Evolutionary conservation across 2,329 filamentous ascomycete genomes (phyloP).

Genomic region (Epichloe glyceriae): DNA sequence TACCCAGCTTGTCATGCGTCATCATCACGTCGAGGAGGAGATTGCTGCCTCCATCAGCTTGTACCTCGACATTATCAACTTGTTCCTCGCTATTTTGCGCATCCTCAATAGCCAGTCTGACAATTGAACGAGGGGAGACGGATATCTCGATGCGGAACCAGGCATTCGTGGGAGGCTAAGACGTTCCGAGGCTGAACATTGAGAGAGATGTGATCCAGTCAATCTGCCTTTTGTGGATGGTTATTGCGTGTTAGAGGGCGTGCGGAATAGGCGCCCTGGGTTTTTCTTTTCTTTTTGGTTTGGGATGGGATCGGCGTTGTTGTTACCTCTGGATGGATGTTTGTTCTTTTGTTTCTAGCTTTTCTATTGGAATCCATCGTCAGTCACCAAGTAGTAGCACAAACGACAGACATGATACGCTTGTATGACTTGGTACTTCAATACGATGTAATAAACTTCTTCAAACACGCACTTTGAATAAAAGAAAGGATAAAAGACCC

Average conservation of each 20-base stretch:
- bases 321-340: neutral
- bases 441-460: too few relatives aligned
- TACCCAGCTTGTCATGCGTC: slow-evolving; percentile 87
- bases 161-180: neutral
- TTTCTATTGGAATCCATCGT: neutral
- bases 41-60: slow-evolving; percentile 90
- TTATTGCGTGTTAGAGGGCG: too few relatives aligned
- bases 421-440: too few relatives aligned
- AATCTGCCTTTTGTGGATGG: neutral
- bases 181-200: neutral
- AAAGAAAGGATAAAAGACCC: neutral
- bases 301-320: neutral
- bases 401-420: neutral
- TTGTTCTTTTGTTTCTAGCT: neutral
- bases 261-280: too few relatives aligned
- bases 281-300: too few relatives aligned
- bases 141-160: neutral
- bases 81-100: slow-evolving; percentile 89
- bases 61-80: slow-evolving; percentile 92
- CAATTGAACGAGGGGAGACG: slow-evolving; percentile 47
- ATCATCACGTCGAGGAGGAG: slow-evolving; percentile 96
- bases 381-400: neutral
- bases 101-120: slow-evolving; percentile 94
- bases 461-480: too few relatives aligned
- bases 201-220: neutral